Conservation (phyloP, 768 basidiomycete species). For the Leccinum imitatum region DNA sequence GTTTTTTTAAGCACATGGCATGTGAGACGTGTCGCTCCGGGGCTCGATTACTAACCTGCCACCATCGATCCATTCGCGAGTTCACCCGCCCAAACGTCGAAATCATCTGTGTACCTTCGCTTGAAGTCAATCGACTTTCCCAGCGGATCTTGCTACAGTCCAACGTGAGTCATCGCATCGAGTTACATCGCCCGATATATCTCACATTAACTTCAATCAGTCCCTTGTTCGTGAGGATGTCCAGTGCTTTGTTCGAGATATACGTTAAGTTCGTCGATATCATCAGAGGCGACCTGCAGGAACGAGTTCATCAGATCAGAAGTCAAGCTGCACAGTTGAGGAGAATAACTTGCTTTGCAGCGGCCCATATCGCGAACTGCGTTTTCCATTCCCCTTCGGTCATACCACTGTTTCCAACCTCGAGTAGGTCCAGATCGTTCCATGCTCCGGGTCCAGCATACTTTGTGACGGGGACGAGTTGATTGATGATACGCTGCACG, state of each 20-base stretch:
- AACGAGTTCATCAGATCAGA: neutral
- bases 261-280: conserved; percentile 11
- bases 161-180: neutral
- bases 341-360: conserved; percentile 5
- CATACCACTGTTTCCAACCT: conserved; percentile 49
- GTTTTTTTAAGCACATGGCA: too few species aligned
- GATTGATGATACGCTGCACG: conserved; percentile 16
- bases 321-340: neutral
- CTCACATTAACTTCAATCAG: conserved; percentile 14
- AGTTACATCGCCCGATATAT: neutral
- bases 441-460: conserved; percentile 47
- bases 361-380: conserved; percentile 17
- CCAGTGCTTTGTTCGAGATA: neutral
- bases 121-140: conserved; percentile 9
- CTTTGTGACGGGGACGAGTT: conserved; percentile 44
- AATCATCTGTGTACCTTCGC: conserved; percentile 12
- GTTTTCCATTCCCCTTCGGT: conserved; percentile 23
- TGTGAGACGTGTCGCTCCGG: neutral
- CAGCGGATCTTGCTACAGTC: conserved; percentile 14
- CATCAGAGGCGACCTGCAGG: conserved; percentile 13
- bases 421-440: conserved; percentile 55
- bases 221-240: conserved; percentile 7
- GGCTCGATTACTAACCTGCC: conserved; percentile 2
- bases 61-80: conserved; percentile 11
- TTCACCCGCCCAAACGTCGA: conserved; percentile 12